Evolutionary conservation across 164 flowering plant genomes (phyloP).

Genomic region (Nymphaea colorata): DNA sequence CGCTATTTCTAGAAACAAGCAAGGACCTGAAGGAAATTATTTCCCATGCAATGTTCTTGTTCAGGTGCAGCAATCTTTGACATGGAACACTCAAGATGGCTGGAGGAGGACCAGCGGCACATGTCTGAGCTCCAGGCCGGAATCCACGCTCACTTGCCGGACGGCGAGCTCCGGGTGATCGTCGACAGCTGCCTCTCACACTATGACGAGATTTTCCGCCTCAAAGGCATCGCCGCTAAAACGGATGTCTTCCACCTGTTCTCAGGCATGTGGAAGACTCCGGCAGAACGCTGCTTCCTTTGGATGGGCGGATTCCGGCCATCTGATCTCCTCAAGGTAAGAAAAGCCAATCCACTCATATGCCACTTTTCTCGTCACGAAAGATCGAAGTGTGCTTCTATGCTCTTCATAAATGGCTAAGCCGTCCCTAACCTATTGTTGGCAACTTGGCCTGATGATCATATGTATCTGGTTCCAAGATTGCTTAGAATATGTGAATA

Average conservation of each 20-base stretch:
- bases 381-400: too few relatives aligned
- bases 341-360: background rate
- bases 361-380: background rate
- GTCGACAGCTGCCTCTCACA: slow-evolving; percentile 68
- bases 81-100: slow-evolving; percentile 90
- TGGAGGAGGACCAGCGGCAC: slow-evolving; percentile 76
- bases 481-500: too few relatives aligned
- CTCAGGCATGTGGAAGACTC: slow-evolving; percentile 88
- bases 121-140: slow-evolving; percentile 73
- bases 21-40: background rate
- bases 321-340: slow-evolving; percentile 90
- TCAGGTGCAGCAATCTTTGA: slow-evolving; percentile 92
- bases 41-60: background rate
- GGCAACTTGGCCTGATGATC: too few relatives aligned
- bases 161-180: slow-evolving; percentile 48
- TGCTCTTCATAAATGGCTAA: too few relatives aligned
- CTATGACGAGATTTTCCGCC: slow-evolving; percentile 75
- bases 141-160: slow-evolving; percentile 59
- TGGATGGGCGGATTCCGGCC: slow-evolving; percentile 99
- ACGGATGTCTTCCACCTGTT: slow-evolving; percentile 83
- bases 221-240: slow-evolving; percentile 69
- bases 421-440: too few relatives aligned
- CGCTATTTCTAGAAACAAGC: background rate
- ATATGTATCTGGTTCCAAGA: too few relatives aligned
- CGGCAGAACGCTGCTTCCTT: slow-evolving; percentile 94